phyloP scores from a whole-genome alignment of 208 protist genomes.

The Crithidia expoeki region DNA sequence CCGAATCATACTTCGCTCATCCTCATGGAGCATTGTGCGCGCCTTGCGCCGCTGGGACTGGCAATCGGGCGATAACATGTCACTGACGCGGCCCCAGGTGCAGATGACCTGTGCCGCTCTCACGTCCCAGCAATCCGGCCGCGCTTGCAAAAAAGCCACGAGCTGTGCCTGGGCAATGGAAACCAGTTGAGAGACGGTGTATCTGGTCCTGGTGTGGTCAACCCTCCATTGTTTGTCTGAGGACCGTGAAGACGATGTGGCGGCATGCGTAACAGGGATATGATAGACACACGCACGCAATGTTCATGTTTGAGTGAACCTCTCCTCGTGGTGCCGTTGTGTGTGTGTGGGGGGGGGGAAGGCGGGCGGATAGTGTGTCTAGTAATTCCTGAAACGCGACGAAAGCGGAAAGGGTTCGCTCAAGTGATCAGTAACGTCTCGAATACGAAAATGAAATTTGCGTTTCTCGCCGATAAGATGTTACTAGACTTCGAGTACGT shows the following conservation, averaged over 20 bases:
- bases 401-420: too few relatives aligned
- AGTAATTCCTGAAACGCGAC: too few relatives aligned
- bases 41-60: constrained; percentile 25
- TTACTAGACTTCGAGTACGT: too few relatives aligned
- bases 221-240: not conserved
- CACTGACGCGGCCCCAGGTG: constrained; percentile 15
- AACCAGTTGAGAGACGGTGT: not conserved
- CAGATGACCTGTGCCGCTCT: constrained; percentile 13
- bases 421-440: too few relatives aligned
- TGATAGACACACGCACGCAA: not conserved
- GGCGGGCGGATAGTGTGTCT: too few relatives aligned
- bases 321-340: too few relatives aligned
- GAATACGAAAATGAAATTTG: too few relatives aligned
- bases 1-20: not conserved
- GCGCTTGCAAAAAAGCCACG: constrained; percentile 12
- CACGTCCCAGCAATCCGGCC: constrained; percentile 21
- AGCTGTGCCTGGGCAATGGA: not conserved
- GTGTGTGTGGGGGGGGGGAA: too few relatives aligned
- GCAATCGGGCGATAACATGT: constrained; percentile 27
- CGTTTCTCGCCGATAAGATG: too few relatives aligned
- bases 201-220: not conserved
- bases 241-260: not conserved
- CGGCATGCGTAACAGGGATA: not conserved
- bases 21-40: constrained; percentile 1
- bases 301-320: too few relatives aligned